phyloP scores from a whole-genome alignment of 306 rosid genomes.

The Fragaria nilgerrensis region DNA sequence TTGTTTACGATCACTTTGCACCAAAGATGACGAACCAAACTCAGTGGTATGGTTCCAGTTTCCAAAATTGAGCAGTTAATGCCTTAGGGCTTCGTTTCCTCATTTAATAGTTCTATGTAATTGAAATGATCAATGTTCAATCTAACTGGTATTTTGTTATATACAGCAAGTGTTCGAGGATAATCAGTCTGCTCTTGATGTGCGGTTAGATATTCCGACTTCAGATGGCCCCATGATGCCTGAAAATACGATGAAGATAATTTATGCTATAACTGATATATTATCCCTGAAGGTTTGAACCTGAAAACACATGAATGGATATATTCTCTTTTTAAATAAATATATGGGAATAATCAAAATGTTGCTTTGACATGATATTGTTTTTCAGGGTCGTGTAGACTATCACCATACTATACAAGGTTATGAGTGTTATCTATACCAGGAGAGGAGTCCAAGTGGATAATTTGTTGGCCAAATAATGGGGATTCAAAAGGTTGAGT shows the following conservation, averaged over 20 bases:
- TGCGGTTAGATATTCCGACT: conserved; percentile 54
- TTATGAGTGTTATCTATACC: conserved; percentile 58
- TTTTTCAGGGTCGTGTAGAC: conserved; percentile 56
- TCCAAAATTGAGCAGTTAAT: conserved; percentile 23
- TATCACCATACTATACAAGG: conserved; percentile 46
- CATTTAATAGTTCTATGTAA: conserved; percentile 1
- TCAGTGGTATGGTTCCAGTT: conserved; percentile 58
- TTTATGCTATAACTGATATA: conserved; percentile 60
- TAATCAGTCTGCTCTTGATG: conserved; percentile 55
- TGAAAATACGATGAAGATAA: conserved; percentile 50
- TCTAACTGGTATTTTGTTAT: conserved; percentile 30
- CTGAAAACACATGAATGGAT: not conserved
- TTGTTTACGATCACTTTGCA: conserved; percentile 72
- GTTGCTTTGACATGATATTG: not conserved
- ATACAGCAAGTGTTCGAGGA: conserved; percentile 71
- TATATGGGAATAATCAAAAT: not conserved
- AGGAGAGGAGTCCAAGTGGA: conserved; percentile 52
- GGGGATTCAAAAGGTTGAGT: conserved; percentile 68
- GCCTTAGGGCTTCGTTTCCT: conserved; percentile 14
- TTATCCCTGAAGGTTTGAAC: conserved; percentile 65
- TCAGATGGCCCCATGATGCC: conserved; percentile 39
- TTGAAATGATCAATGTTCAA: conserved; percentile 15
- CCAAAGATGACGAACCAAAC: conserved; percentile 67
- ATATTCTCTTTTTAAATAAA: not conserved
- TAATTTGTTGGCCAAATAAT: conserved; percentile 54